A percentile compares a stretch with the other conserved stretches of the same genome.
phyloP scores from a whole-genome alignment of 257 asterid genomes.

The Fraxinus quadrangulata region DNA sequence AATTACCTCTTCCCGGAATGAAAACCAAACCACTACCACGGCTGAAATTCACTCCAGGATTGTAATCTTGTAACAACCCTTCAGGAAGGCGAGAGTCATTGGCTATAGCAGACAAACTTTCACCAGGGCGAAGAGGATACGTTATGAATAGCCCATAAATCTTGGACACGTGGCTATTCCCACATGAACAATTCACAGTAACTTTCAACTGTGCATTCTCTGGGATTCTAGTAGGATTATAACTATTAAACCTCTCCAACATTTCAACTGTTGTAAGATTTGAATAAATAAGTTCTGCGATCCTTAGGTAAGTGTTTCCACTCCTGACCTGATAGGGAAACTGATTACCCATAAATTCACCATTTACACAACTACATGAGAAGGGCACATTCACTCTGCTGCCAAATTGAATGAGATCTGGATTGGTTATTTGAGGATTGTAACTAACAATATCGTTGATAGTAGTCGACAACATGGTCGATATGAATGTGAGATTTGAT shows the following conservation, averaged over 20 bases:
- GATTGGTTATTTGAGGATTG: slow-evolving; percentile 58
- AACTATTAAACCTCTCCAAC: slow-evolving; percentile 55
- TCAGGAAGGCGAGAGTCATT: slow-evolving; percentile 39
- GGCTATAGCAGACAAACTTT: slow-evolving; percentile 40
- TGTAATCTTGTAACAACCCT: slow-evolving; percentile 52
- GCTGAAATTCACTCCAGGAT: slow-evolving; percentile 59
- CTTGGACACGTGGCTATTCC: slow-evolving; percentile 49
- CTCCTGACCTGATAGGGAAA: slow-evolving; percentile 39
- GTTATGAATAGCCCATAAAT: slow-evolving; percentile 63
- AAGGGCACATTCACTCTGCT: slow-evolving; percentile 58
- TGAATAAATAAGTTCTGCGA: slow-evolving; percentile 39
- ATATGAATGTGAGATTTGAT: slow-evolving; percentile 49
- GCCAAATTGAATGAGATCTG: slow-evolving; percentile 29
- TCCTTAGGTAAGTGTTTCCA: slow-evolving; percentile 34
- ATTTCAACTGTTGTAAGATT: slow-evolving; percentile 61
- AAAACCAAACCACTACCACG: slow-evolving; percentile 62
- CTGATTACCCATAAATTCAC: slow-evolving; percentile 56
- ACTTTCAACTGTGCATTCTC: slow-evolving; percentile 38
- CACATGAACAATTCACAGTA: slow-evolving; percentile 64
- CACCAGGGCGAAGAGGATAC: slow-evolving; percentile 57
- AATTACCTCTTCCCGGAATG: slow-evolving; percentile 63
- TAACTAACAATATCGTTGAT: slow-evolving; percentile 34
- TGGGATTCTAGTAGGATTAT: slow-evolving; percentile 34
- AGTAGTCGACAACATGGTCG: slow-evolving; percentile 46
- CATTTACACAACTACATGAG: slow-evolving; percentile 47